These are phyloP conservation scores for Didymellaceae sp. DNA, from an alignment of 2,329 filamentous ascomycete species.

Conservation along the genomic window DNA sequence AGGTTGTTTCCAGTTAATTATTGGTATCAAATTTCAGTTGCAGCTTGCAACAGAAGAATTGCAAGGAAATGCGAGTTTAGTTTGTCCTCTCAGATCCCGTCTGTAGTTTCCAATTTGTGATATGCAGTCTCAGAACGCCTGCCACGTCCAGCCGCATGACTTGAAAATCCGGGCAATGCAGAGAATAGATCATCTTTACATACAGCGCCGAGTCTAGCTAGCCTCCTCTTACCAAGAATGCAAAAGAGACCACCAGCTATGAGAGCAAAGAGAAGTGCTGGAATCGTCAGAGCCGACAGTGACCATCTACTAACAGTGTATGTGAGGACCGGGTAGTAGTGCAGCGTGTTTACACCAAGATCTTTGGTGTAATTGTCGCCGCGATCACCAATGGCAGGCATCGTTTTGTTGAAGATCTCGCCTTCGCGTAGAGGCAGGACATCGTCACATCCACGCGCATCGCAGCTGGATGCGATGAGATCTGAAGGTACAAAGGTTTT, in stretches of 20 bases:
- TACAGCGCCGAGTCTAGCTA: neutral
- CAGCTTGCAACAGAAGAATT: neutral
- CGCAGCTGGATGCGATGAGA: slow-evolving; percentile 2
- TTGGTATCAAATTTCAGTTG: neutral
- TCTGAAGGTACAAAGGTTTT: slow-evolving; percentile 15
- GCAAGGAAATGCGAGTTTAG: neutral
- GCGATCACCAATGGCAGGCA: slow-evolving; percentile 7
- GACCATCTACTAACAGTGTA: slow-evolving; percentile 3
- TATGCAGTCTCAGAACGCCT: slow-evolving; percentile 3
- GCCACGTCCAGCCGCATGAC: neutral
- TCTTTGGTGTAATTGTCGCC: slow-evolving; percentile 5
- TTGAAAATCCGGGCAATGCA: neutral
- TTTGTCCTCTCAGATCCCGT: neutral
- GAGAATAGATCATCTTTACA: neutral
- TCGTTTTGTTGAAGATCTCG: slow-evolving; percentile 9
- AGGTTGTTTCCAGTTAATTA: neutral
- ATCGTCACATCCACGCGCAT: slow-evolving; percentile 13
- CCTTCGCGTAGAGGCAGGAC: slow-evolving; percentile 5
- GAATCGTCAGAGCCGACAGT: neutral
- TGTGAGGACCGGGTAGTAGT: slow-evolving; percentile 3
- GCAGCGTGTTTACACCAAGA: slow-evolving; percentile 7
- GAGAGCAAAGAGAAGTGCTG: slow-evolving; percentile 2
- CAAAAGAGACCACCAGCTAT: neutral
- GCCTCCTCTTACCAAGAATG: slow-evolving; percentile 9
- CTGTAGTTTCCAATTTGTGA: slow-evolving; percentile 7